Conservation (phyloP, 164 flowering plant species). For the Annona cherimola region DNA sequence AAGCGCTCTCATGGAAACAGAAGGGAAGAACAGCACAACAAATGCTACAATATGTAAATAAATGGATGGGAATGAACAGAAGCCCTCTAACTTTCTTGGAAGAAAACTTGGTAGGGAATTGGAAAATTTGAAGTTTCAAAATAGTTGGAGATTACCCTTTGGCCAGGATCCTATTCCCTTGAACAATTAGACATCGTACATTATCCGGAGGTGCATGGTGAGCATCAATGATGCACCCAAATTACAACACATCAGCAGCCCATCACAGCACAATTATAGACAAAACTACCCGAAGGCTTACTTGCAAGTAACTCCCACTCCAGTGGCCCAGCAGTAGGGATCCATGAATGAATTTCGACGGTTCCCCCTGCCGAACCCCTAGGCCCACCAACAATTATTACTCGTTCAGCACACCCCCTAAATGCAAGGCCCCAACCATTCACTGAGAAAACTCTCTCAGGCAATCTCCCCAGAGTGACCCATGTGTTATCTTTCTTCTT, state of each 20-base stretch:
- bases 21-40: constrained; percentile 6
- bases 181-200: constrained; percentile 22
- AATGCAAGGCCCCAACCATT: constrained; percentile 98
- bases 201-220: constrained; percentile 9
- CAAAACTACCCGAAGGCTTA: constrained; percentile 25
- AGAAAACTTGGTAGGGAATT: neutral
- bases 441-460: constrained; percentile 73
- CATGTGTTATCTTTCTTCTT: constrained; percentile 47
- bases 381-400: constrained; percentile 87
- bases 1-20: constrained; percentile 19
- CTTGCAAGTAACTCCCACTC: constrained; percentile 65
- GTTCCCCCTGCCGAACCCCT: constrained; percentile 55
- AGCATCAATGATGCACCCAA: constrained; percentile 8
- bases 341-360: constrained; percentile 83
- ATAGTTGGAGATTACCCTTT: constrained; percentile 24
- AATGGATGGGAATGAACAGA: constrained; percentile 12
- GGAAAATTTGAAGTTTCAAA: neutral
- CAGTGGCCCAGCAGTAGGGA: constrained; percentile 75
- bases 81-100: neutral
- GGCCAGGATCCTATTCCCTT: constrained; percentile 23
- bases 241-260: constrained; percentile 21
- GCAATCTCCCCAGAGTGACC: constrained; percentile 78
- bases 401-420: constrained; percentile 79
- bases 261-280: constrained; percentile 38
- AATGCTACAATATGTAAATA: constrained; percentile 18